A percentile compares a stretch with the other conserved stretches of the same genome.
Conservation (phyloP, 2,329 filamentous ascomycete species). For the Xylaria polymorpha region DNA sequence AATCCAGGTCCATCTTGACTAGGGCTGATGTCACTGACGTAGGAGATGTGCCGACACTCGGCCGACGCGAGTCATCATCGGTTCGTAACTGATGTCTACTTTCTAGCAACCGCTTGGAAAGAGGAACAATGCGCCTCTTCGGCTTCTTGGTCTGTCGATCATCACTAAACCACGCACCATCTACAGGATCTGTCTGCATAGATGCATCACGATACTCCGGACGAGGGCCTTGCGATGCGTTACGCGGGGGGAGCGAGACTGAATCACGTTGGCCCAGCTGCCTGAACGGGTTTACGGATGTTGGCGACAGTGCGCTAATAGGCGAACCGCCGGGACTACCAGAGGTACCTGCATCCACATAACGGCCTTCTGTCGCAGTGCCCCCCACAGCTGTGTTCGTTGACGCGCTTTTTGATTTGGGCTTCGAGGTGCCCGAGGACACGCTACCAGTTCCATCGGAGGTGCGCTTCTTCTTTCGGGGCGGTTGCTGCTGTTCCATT, state of each 20-base stretch:
- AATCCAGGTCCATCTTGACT: slow-evolving; percentile 56
- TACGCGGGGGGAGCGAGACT: slow-evolving; percentile 51
- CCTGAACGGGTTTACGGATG: slow-evolving; percentile 47
- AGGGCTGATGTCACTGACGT: slow-evolving; percentile 48
- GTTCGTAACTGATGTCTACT: slow-evolving; percentile 58
- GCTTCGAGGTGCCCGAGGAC: slow-evolving; percentile 48
- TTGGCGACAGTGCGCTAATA: slow-evolving; percentile 56
- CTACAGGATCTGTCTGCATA: slow-evolving; percentile 67
- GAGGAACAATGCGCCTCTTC: slow-evolving; percentile 63
- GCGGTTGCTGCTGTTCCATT: slow-evolving; percentile 69
- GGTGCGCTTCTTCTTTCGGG: slow-evolving; percentile 70
- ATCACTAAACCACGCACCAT: slow-evolving; percentile 64
- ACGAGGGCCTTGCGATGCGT: slow-evolving; percentile 54
- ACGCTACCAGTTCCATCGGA: slow-evolving; percentile 63
- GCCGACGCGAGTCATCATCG: slow-evolving; percentile 55
- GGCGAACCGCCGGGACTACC: slow-evolving; percentile 67
- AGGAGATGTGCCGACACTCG: slow-evolving; percentile 45
- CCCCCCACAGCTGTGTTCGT: slow-evolving; percentile 43
- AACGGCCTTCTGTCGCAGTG: slow-evolving; percentile 55
- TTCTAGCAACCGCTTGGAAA: slow-evolving; percentile 65
- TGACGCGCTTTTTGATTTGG: slow-evolving; percentile 51
- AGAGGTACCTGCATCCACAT: slow-evolving; percentile 65
- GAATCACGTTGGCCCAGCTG: slow-evolving; percentile 49
- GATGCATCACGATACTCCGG: slow-evolving; percentile 62
- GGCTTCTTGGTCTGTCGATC: slow-evolving; percentile 52